Evolutionary conservation across 1,139 yeast species (phyloP), one percentile per base, ranked within the genome.

Genomic region (Meyerozyma sp.): DNA sequence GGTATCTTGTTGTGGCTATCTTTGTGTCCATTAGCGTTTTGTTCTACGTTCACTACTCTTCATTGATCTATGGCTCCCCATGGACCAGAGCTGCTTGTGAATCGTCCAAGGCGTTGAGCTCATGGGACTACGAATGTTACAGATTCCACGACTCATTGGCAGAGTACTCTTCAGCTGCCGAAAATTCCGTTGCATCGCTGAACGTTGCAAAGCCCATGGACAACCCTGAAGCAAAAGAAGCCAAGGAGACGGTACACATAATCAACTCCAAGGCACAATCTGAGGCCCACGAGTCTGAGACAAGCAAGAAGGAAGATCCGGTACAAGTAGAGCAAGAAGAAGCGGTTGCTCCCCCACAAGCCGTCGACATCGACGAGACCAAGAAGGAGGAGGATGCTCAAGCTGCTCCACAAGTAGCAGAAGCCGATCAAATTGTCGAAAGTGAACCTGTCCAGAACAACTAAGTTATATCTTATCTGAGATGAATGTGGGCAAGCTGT

Each of bases 51-150:
- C 67, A 73, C 52, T 85, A 84, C 66, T 76, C 88, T 4, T 84
- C 97, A 35, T 68, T 93, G 57, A 78, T 85, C 44, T 88, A 89
- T 57, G 98, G 85, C 41, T 57, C 76, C n/a, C 77, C 80, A 47
- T 91, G 98, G 97, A 86, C 95, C 40, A 76, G 75, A 55, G 64
- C 63, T 21, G 66, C 75, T 47, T 93, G 98, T 67, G 66, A 71
- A 46, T 66, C 74, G 39, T 68, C 90, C 42, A 81, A 81, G 65
- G 68, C 81, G 55, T 53, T 86, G 23, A 59, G 71, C 16, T 69
- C 77, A 11, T 88, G 95, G 98, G 98, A 93, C 70, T 93, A 82
- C 61, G 85, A 83, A 57, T 93, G 98, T 66, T 68, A 68, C 50
- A 58, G 72, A 18, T 88, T 77, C 70, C 73, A 73, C 44, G 58